Evolutionary conservation across 2,329 filamentous ascomycete genomes (phyloP), one percentile per base, ranked within the genome.

Genomic region (Talaromyces sp.): DNA sequence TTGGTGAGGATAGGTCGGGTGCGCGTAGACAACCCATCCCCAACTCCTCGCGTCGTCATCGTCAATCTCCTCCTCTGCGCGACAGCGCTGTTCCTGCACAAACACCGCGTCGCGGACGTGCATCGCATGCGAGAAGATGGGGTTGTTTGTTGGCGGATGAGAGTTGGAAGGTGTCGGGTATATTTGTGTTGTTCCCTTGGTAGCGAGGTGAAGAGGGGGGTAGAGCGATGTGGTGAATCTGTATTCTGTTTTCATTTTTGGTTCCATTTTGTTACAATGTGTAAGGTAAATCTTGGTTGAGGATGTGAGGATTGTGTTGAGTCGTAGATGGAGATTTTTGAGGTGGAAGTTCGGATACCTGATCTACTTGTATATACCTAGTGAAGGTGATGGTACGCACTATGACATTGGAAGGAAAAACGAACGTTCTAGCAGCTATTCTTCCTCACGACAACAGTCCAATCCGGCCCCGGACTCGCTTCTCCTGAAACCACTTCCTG

Each of bases 11-110:
- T 5, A 1, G 27, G 6, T 31, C 27, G 27, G 13, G 7, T 35
- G 17, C 1, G 66, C 87, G 77, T 96, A 97, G n/a, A 89, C 82
- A 35, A 97, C 89, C 90, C 92, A 97, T 77, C 97, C 93, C 79
- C 89, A 94, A 70, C 87, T 89, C 41, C 91, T 86, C 0, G 84
- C 70, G 75, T 98, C 94, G 74, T 97, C 92, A 1, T 83, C 80
- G 80, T 97, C 94, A 69, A 92, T 84, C 76, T 98, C 93, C 69
- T 87, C 86, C 43, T 90, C 87, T 0, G 87, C 77, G 0, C 81
- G 78, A 33, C 86, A 82, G 25, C 79, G 76, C 68, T 88, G 86
- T 73, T 88, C 86, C 65, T 83, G 77, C 43, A 86, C 80, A 69
- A 85, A 88, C 68, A 88, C 86, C 45, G 78, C 77, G 64, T 84